These are phyloP conservation scores for Penicillium roqueforti DNA, from an alignment of 495 filamentous ascomycete genomes.

Conservation along the genomic window DNA sequence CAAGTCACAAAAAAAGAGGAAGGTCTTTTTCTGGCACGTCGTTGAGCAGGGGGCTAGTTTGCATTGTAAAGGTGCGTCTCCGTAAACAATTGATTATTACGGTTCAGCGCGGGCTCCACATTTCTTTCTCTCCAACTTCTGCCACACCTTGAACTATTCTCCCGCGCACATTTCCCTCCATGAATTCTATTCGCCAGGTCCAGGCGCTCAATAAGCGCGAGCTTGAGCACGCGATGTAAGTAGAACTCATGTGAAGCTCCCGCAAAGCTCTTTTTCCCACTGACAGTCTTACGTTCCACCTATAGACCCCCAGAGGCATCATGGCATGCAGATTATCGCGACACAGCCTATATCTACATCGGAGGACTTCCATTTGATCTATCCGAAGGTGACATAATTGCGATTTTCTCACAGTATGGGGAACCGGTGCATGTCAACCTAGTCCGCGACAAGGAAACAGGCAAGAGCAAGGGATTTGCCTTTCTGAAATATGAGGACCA, in stretches of 20 bases:
- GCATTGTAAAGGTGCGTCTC: conserved; percentile 7
- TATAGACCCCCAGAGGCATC: conserved; percentile 73
- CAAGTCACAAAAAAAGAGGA: not conserved
- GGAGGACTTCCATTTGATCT: conserved; percentile 92
- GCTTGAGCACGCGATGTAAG: conserved; percentile 76
- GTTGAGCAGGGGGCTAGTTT: conserved; percentile 14
- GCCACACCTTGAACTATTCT: conserved; percentile 5
- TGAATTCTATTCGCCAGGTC: conserved; percentile 92
- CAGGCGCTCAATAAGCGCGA: conserved; percentile 93
- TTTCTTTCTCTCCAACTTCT: conserved; percentile 20
- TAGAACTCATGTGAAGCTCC: conserved; percentile 2
- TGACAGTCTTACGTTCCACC: conserved; percentile 16
- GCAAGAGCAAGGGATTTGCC: conserved; percentile 87
- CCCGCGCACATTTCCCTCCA: conserved; percentile 30
- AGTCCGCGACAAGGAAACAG: conserved; percentile 89
- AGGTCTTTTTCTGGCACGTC: not conserved
- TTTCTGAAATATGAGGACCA: conserved; percentile 99
- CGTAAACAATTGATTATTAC: conserved; percentile 31
- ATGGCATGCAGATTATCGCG: conserved; percentile 96
- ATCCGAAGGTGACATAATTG: conserved; percentile 91
- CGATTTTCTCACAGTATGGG: conserved; percentile 96
- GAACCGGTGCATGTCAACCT: conserved; percentile 90
- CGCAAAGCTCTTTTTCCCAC: not conserved
- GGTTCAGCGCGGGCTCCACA: conserved; percentile 28
- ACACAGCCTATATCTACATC: conserved; percentile 95